These are phyloP conservation scores for Penicillium arizonense DNA, from an alignment of 495 filamentous ascomycete genomes.

Conservation along the genomic window DNA sequence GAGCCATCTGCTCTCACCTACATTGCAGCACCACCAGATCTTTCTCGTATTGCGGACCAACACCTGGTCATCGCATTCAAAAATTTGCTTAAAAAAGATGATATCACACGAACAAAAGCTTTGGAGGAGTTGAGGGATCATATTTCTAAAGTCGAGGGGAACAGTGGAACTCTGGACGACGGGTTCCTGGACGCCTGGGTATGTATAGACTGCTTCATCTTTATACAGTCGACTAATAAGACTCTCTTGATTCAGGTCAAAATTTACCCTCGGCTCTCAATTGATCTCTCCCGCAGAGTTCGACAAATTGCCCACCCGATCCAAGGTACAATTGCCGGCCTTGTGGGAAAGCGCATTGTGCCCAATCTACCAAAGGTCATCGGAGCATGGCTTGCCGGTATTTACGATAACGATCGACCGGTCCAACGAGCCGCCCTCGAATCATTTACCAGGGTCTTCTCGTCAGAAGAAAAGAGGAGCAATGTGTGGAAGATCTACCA, in stretches of 20 bases:
- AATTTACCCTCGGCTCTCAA: constrained; percentile 82
- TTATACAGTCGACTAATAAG: constrained; percentile 17
- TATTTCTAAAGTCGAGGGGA: constrained; percentile 47
- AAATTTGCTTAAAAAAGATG: constrained; percentile 88
- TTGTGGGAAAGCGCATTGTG: constrained; percentile 76
- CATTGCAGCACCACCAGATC: constrained; percentile 79
- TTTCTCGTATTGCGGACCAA: constrained; percentile 71
- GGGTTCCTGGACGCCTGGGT: constrained; percentile 85
- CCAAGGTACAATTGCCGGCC: constrained; percentile 68
- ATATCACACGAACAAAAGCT: constrained; percentile 88
- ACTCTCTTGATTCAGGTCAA: constrained; percentile 55
- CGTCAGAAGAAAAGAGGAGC: constrained; percentile 71
- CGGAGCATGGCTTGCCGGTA: constrained; percentile 83
- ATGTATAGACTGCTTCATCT: constrained; percentile 35
- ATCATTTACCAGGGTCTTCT: constrained; percentile 69
- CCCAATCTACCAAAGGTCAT: constrained; percentile 72
- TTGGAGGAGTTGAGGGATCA: constrained; percentile 78
- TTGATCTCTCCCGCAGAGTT: constrained; percentile 83
- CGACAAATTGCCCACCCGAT: constrained; percentile 77
- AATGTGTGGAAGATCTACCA: constrained; percentile 78
- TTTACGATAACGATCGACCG: constrained; percentile 78
- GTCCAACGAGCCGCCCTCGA: constrained; percentile 72
- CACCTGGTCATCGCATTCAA: constrained; percentile 87
- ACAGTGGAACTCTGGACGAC: constrained; percentile 64
- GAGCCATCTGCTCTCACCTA: constrained; percentile 71